Conservation (phyloP, 2,329 filamentous ascomycete species). For the Malbranchea cinnamomea region DNA sequence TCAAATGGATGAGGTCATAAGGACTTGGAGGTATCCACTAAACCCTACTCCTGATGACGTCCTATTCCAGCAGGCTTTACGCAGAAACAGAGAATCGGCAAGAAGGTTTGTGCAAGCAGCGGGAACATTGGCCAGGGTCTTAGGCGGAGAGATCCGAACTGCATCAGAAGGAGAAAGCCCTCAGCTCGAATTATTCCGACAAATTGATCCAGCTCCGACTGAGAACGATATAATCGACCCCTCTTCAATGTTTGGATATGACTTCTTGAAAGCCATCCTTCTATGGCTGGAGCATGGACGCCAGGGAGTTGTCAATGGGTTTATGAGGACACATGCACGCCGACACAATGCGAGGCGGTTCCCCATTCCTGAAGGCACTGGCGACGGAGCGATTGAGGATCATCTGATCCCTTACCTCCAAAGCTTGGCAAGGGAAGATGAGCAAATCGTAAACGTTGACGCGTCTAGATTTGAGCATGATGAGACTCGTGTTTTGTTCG, state of each 20-base stretch:
- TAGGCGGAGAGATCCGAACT: constrained; percentile 39
- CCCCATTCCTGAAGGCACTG: constrained; percentile 37
- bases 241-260: constrained; percentile 44
- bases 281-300: constrained; percentile 48
- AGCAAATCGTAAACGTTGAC: constrained; percentile 40
- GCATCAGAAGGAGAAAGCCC: constrained; percentile 23
- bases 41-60: constrained; percentile 40
- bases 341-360: constrained; percentile 30
- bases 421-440: constrained; percentile 35
- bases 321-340: constrained; percentile 32
- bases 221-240: constrained; percentile 25
- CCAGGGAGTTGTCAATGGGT: constrained; percentile 39
- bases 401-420: constrained; percentile 45
- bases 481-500: constrained; percentile 36
- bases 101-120: constrained; percentile 49
- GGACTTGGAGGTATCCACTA: constrained; percentile 44
- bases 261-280: constrained; percentile 48
- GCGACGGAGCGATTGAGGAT: constrained; percentile 39
- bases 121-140: constrained; percentile 39
- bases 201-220: constrained; percentile 32
- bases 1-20: constrained; percentile 41
- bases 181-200: constrained; percentile 32
- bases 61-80: constrained; percentile 39
- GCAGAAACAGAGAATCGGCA: constrained; percentile 39
- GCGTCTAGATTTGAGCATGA: constrained; percentile 44